Evolutionary conservation across 1,284 basidiomycete genomes (phyloP), one percentile per base, ranked within the genome.

Genomic region (Marasmius sp.): DNA sequence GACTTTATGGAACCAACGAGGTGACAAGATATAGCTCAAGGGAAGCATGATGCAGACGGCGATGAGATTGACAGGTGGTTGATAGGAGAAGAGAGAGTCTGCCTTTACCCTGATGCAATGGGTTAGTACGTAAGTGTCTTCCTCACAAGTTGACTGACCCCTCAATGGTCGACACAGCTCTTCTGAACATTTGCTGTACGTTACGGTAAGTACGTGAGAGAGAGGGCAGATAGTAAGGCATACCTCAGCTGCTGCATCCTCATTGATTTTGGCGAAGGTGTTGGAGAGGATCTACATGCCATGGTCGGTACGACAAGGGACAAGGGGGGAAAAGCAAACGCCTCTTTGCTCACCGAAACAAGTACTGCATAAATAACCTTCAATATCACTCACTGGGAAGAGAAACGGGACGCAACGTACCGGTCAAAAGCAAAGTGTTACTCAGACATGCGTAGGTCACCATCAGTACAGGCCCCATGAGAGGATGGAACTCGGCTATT

Each of bases 71-170:
- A 97, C 79, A 0, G 95, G 95, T 1, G 95, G 91, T 69, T 95
- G 93, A 71, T 97, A 98, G 36, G 92, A 94, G 74, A 97, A 97
- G 14, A 98, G 76, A 2, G 88, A 94, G 71, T 97, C 95, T 55
- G 89, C 88, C 68, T 93, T 93, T 56, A 94, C 91, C 12, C 91
- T 93, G 55, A 37, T 61, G 36, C 20, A 14, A 41, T 34, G 16
- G 20, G 27, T 43, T 72, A 62, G 27, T 18, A 39, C 3, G n/a
- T 9, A 10, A 51, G 9, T 6, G 3, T 33, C 12, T 16, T 52
- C n/a, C n/a, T 18, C 16, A 6, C 5, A 18, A 37, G 1, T n/a
- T 18, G 18, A 18, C 71, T 48, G 70, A 89, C 91, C 94, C 94
- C 81, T 96, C 94, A 39, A 97, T 88, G 0, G 94, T 95, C 10